Evolutionary conservation across 1,284 basidiomycete species (phyloP), one percentile per base, ranked within the genome.

Genomic region (Pisolithus thermaeus): DNA sequence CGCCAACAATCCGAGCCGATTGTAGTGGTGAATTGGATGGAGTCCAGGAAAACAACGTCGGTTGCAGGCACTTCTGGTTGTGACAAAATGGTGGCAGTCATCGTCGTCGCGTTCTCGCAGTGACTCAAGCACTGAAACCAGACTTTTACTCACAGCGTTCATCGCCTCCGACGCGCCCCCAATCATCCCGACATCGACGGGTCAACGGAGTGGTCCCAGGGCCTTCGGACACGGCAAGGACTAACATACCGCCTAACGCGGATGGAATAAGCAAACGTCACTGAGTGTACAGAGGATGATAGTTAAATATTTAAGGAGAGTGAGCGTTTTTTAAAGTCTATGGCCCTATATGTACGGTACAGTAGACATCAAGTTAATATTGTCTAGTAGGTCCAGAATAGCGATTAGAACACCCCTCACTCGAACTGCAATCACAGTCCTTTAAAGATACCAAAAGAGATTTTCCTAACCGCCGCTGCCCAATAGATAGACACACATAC

Each of bases 1-100:
- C 69, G 67, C 79, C 79, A 81, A 56, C 75, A 74, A 52, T 81
- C 79, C 0, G 61, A 56, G 1, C 77, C 78, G 20, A 80, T 59
- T 47, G 60, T 66, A 11, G 69, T 63, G 3, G 70, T 58, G 14
- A 77, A 64, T 14, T 62, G 61, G n/a, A 77, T 67, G 16, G 66
- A 59, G 46, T 72, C 62, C 35, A 78, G 56, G 48, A 74, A 73
- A 43, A 78, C 65, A n/a, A 70, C 55, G 51, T 78, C 77, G 8
- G 67, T 39, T 47, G 51, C 11, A 14, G 25, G n/a, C 14, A 43
- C 42, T 27, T 39, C n/a, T 39, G 38, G 12, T 35, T 35, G 32
- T 12, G 32, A 35, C 32, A 35, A 12, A 35, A 35, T 14, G 12
- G 11, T 35, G 12, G 32, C 12, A 14, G 32, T 4, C 32, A 23